Evolutionary conservation across 2,329 filamentous ascomycete genomes (phyloP), one percentile per base, ranked within the genome.

Genomic region (Penicillium janthinellum): DNA sequence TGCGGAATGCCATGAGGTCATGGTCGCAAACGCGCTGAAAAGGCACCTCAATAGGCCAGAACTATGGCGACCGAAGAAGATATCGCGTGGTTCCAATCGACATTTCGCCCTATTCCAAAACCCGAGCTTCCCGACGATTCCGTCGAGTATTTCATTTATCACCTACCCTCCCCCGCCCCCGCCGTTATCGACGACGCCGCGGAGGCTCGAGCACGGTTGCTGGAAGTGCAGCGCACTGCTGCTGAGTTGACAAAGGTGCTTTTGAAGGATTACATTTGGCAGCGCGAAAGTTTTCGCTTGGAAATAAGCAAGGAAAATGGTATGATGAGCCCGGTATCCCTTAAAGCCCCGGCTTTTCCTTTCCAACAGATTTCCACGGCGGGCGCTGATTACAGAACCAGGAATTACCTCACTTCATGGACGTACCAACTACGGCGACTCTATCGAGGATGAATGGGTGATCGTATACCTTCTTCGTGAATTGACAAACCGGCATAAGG

Each of bases 391-490:
- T 31, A 17, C 47, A n/a, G 28, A 12, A 51, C 57, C 64, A 82
- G 81, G 79, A 2, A 71, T 76, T 51, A 82, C 79, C 67, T 87
- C 88, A 64, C 83, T 99, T 5, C 84, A 86, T 63, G 94, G 94
- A 20, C 81, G 83, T 54, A 95, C 92, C 0, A 90, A 94, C 73
- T 98, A 92, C 70, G 93, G 94, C 8, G 96, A 99, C 76, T 95
- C 92, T 0, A 88, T 98, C 4, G 94, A 96, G 71, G 95, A 99
- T 69, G 96, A 99, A 79, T 99, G 95, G 96, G 84, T 98, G 5
- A 88, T 98, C 60, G 93, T 98, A 20, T 96, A 93, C 77, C 79
- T 98, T 5, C 81, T 99, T 34, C 87, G 90, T 47, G 89, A 96
- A 76, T 79, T 98, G 67, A 93, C 89, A 67, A 90, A 83, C 67